Conservation (phyloP, 1,284 basidiomycete genomes). For the Ceratobasidium sp. region DNA sequence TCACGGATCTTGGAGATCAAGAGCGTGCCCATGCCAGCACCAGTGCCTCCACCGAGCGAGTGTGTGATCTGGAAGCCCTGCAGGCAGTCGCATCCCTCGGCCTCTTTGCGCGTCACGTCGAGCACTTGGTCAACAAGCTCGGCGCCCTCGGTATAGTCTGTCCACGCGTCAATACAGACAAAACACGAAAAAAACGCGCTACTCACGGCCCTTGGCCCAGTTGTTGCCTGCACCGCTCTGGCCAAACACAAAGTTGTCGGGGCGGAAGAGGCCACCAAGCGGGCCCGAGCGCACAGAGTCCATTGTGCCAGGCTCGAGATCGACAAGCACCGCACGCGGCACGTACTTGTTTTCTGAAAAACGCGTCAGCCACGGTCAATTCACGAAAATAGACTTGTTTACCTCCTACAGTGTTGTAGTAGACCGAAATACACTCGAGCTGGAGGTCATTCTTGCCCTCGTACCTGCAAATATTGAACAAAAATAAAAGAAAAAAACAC, state of each 20-base stretch:
- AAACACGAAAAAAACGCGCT: slow-evolving; percentile 22
- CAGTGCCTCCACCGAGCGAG: slow-evolving; percentile 67
- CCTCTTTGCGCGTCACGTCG: slow-evolving; percentile 65
- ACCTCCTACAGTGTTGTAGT: slow-evolving; percentile 87
- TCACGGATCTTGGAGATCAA: slow-evolving; percentile 67
- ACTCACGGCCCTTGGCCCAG: slow-evolving; percentile 60
- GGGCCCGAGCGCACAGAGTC: slow-evolving; percentile 81
- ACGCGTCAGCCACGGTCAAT: slow-evolving; percentile 10
- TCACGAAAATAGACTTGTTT: slow-evolving; percentile 2
- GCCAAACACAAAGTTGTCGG: slow-evolving; percentile 64
- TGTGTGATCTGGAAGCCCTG: slow-evolving; percentile 67
- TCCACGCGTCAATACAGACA: slow-evolving; percentile 7
- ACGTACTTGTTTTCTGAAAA: slow-evolving; percentile 82
- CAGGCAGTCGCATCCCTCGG: slow-evolving; percentile 61
- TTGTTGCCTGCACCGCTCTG: slow-evolving; percentile 64
- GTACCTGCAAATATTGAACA: slow-evolving; percentile 57
- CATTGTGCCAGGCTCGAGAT: slow-evolving; percentile 97
- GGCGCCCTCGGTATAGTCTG: slow-evolving; percentile 53
- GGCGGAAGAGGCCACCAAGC: slow-evolving; percentile 58
- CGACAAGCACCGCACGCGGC: slow-evolving; percentile 91
- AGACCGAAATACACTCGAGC: slow-evolving; percentile 95
- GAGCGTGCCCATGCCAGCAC: slow-evolving; percentile 66
- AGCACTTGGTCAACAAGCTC: slow-evolving; percentile 63
- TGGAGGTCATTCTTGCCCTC: slow-evolving; percentile 93
- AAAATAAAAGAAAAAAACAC: background rate